phyloP scores from a whole-genome alignment of 2,329 filamentous ascomycete genomes.

The Alternaria sp. region DNA sequence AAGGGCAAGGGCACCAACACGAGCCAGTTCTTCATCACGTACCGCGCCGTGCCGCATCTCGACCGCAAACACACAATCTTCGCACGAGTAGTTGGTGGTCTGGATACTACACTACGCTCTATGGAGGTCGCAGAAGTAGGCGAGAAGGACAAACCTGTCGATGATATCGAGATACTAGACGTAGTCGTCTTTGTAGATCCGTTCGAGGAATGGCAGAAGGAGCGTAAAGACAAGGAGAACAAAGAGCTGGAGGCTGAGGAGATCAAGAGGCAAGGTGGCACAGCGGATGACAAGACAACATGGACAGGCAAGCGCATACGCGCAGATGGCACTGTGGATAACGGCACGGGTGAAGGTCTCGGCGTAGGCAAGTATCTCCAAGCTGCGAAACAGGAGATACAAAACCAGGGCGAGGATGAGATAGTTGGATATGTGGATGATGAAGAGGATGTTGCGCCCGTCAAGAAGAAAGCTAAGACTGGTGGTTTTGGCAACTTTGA shows the following conservation, averaged over 20 bases:
- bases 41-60: conserved; percentile 82
- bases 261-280: conserved; percentile 69
- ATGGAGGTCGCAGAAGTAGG: conserved; percentile 82
- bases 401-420: conserved; percentile 59
- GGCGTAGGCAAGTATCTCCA: conserved; percentile 84
- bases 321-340: conserved; percentile 65
- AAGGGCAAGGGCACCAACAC: conserved; percentile 99
- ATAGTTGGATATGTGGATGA: conserved; percentile 68
- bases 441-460: conserved; percentile 67
- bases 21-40: conserved; percentile 93
- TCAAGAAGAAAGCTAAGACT: conserved; percentile 78
- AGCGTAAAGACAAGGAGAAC: conserved; percentile 61
- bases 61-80: conserved; percentile 99
- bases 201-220: conserved; percentile 88
- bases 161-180: conserved; percentile 81
- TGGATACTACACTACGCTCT: conserved; percentile 71
- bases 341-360: conserved; percentile 59
- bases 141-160: conserved; percentile 73
- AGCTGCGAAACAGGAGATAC: conserved; percentile 54
- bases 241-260: conserved; percentile 69
- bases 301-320: conserved; percentile 95
- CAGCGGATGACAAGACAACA: conserved; percentile 86
- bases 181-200: conserved; percentile 90
- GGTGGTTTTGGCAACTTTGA: conserved; percentile 95
- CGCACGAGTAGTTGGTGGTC: conserved; percentile 78